These are phyloP conservation scores for Tubosaeta sp. DNA, from an alignment of 768 basidiomycete species.

Conservation along the genomic window DNA sequence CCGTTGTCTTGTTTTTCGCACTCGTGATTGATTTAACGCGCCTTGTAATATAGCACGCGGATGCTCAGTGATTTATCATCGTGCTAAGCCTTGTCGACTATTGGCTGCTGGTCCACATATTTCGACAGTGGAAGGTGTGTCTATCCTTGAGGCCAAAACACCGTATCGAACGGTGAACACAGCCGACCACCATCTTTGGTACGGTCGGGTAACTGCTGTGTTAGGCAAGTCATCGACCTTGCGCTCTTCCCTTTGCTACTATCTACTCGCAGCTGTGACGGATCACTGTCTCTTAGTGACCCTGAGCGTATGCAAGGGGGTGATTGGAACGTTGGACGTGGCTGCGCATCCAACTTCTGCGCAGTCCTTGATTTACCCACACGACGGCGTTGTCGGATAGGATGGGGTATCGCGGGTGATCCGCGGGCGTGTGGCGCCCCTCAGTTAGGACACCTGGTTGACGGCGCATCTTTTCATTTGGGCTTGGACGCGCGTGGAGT, in stretches of 20 bases:
- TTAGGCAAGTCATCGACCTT: background rate
- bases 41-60: conserved; percentile 13
- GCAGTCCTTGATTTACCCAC: background rate
- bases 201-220: background rate
- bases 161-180: too few species aligned
- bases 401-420: too few species aligned
- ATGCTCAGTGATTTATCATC: conserved; percentile 2
- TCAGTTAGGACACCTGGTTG: too few species aligned
- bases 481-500: too few species aligned
- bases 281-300: conserved; percentile 1
- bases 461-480: too few species aligned
- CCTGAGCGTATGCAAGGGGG: background rate
- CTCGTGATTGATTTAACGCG: conserved; percentile 2
- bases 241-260: background rate
- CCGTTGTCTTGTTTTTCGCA: background rate
- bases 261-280: background rate
- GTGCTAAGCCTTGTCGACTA: too few species aligned
- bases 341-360: background rate
- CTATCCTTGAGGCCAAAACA: too few species aligned
- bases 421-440: too few species aligned
- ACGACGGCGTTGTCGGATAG: background rate
- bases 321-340: background rate
- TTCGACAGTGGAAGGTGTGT: too few species aligned
- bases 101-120: too few species aligned
- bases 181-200: too few species aligned